phyloP scores from a whole-genome alignment of 1,284 basidiomycete genomes.

The Gymnopus androsaceus region DNA sequence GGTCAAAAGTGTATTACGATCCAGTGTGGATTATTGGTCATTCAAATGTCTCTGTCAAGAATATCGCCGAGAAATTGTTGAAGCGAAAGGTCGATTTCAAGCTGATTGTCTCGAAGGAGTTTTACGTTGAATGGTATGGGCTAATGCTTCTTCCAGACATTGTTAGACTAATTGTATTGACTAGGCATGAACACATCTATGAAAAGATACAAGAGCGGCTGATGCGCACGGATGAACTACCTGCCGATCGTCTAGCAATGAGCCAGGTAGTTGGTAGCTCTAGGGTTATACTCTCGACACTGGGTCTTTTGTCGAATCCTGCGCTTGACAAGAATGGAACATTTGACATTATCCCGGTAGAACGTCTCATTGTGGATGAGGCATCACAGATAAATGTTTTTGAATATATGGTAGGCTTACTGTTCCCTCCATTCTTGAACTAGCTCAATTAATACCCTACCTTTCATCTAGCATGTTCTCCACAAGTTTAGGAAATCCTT shows the following conservation, averaged over 20 bases:
- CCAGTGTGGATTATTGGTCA: constrained; percentile 22
- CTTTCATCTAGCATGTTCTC: constrained; percentile 31
- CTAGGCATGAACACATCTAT: constrained; percentile 53
- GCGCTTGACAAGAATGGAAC: constrained; percentile 31
- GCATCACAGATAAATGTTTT: constrained; percentile 49
- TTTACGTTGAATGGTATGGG: constrained; percentile 47
- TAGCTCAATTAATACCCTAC: background rate
- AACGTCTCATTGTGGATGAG: constrained; percentile 47
- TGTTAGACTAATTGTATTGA: background rate
- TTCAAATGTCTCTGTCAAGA: constrained; percentile 23
- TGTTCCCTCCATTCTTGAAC: constrained; percentile 13
- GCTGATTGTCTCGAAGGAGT: constrained; percentile 50
- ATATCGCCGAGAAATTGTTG: constrained; percentile 28
- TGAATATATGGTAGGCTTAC: constrained; percentile 45
- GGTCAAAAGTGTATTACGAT: background rate
- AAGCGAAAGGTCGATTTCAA: constrained; percentile 41
- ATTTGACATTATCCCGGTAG: constrained; percentile 38
- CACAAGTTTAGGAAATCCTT: constrained; percentile 32
- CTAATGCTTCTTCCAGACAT: background rate
- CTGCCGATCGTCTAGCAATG: constrained; percentile 22
- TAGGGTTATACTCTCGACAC: constrained; percentile 42
- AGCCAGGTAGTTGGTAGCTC: constrained; percentile 27
- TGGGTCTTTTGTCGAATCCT: constrained; percentile 47
- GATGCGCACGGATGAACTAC: constrained; percentile 40
- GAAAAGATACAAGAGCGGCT: constrained; percentile 31